Base-by-base conservation (phyloP, 139 green algal genomes). In the Chlamydomonas incerta region DNA sequence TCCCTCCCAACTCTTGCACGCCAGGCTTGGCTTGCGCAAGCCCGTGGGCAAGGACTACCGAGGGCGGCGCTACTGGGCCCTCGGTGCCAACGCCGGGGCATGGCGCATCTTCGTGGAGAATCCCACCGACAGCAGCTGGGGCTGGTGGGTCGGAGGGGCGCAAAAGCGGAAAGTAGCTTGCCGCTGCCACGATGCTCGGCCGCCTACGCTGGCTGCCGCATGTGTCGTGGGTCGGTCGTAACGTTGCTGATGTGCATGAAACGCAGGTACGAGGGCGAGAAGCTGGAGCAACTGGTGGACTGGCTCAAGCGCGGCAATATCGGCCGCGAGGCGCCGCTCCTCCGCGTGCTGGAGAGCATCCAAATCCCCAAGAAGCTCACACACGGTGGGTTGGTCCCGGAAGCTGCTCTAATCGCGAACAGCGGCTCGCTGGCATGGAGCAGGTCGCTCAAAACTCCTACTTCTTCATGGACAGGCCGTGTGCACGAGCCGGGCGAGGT, bases 61-160 rank as follows among this genome's bases (percentile, higher is more conserved):
- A 14, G 65, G 91, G 2, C 89, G 94, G 34, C 90, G 91, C 34
- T 98, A 97, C 92, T 98, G 96, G 96, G 93, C 90, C n/a, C 65
- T 98, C 31, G 96, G 95, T 34, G 87, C 87, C 31, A 65, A 41
- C 37, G 86, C 95, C 10, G 94, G 89, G 47, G 90, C 88, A 11
- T 98, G 93, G 87, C 83, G 92, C 20, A 79, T 98, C 41, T 97
- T 91, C 81, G 91, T 96, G 34, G 93, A 97, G 88, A 84, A 89
- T 47, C 24, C 83, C 29, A 90, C 93, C 11, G 92, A 89, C 93
- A 85, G 81, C 91, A 95, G 72, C 74, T 95, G 82, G 86, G 86
- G 80, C 37, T 90, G 82, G 87, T 90, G 83, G 23, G n/a, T n/a
- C n/a, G n/a, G n/a, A n/a, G n/a, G n/a, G n/a, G n/a, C n/a, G n/a